These are phyloP conservation scores for Trametes cubensis DNA, from an alignment of 768 basidiomycete genomes.

Conservation along the genomic window DNA sequence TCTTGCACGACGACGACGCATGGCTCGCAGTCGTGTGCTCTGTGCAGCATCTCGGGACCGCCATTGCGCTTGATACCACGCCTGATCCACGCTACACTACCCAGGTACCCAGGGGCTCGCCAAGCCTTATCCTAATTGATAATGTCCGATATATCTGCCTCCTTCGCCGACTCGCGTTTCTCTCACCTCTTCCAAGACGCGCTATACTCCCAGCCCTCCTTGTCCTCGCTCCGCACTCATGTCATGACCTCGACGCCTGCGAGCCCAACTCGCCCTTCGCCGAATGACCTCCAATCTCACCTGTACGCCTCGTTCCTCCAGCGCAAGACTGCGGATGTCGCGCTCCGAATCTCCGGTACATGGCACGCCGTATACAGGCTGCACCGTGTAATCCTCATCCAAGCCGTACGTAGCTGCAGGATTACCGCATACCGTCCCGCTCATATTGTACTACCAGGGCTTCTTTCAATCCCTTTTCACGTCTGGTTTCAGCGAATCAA, in stretches of 20 bases:
- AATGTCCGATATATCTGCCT: conserved; percentile 14
- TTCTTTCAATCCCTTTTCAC: conserved; percentile 91
- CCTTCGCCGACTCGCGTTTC: conserved; percentile 13
- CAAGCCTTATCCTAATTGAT: conserved; percentile 6
- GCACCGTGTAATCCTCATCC: conserved; percentile 86
- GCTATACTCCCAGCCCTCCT: conserved; percentile 19
- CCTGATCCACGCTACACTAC: conserved; percentile 11
- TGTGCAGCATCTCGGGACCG: background rate
- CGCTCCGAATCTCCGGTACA: conserved; percentile 64
- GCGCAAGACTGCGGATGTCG: conserved; percentile 76
- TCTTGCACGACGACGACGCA: conserved; percentile 14
- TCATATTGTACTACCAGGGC: conserved; percentile 48
- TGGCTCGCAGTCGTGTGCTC: background rate
- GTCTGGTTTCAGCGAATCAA: conserved; percentile 71
- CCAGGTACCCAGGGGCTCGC: background rate
- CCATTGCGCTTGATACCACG: background rate
- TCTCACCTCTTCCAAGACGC: conserved; percentile 9
- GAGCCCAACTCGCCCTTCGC: conserved; percentile 45
- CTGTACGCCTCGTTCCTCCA: conserved; percentile 75
- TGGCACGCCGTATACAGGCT: conserved; percentile 77
- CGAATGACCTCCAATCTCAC: conserved; percentile 69
- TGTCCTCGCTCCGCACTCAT: conserved; percentile 27
- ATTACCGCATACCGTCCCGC: background rate
- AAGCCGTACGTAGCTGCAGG: conserved; percentile 58
- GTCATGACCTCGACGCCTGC: conserved; percentile 22